Conservation (phyloP, 23 red algal species). For the Gracilaria domingensis region DNA sequence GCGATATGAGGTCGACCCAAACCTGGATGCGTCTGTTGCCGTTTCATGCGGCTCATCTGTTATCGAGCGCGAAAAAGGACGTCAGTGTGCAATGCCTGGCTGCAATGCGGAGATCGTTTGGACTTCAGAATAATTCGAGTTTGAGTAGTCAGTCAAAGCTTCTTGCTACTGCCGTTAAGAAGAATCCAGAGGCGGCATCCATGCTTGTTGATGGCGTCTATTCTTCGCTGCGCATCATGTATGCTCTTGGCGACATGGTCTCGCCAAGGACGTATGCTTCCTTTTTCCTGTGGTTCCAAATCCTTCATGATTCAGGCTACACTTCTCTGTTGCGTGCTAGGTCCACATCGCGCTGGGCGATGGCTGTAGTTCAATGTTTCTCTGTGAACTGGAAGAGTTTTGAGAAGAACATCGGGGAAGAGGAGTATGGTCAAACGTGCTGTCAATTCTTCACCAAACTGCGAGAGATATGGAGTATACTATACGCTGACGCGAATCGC, state of each 20-base stretch:
- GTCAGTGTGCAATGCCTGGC: background rate
- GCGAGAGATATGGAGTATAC: conserved; percentile 30
- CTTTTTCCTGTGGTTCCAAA: conserved; percentile 52
- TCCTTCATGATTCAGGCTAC: conserved; percentile 18
- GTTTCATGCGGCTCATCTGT: conserved; percentile 64
- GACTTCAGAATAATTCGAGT: background rate
- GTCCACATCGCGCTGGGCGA: background rate
- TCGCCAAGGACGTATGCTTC: conserved; percentile 37
- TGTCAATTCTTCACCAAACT: conserved; percentile 49
- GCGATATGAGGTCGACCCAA: background rate
- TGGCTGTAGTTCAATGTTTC: conserved; percentile 22
- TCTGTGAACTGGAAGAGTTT: conserved; percentile 27
- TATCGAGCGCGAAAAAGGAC: conserved; percentile 41
- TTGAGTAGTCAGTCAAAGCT: conserved; percentile 36
- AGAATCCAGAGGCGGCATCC: background rate
- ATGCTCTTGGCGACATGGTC: background rate
- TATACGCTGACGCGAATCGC: conserved; percentile 3
- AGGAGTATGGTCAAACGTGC: conserved; percentile 27
- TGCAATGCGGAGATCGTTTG: conserved; percentile 25
- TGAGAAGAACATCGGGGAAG: background rate
- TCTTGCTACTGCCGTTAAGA: conserved; percentile 36
- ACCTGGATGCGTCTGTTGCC: conserved; percentile 36
- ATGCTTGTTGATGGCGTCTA: conserved; percentile 38
- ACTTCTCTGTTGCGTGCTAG: background rate
- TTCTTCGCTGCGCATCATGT: conserved; percentile 32